These are phyloP conservation scores for Magnaporthiopsis incrustans DNA, from an alignment of 2,329 filamentous ascomycete species.

Conservation along the genomic window DNA sequence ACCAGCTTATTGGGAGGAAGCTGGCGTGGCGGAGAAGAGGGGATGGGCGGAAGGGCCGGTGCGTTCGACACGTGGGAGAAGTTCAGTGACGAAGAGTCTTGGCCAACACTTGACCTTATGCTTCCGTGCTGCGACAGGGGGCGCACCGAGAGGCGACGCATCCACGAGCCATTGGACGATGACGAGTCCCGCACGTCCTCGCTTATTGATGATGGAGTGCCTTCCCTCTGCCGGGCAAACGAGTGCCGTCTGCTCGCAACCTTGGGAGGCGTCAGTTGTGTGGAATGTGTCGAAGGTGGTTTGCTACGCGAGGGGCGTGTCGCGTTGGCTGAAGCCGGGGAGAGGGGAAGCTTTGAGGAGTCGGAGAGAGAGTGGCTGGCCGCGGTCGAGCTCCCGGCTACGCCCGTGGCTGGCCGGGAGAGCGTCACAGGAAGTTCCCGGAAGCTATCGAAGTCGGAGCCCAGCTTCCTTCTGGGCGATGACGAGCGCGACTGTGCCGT, in stretches of 20 bases:
- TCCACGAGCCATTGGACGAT: conserved; percentile 62
- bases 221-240: conserved; percentile 31
- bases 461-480: conserved; percentile 24
- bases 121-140: conserved; percentile 59
- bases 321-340: conserved; percentile 20
- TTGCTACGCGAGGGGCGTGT: conserved; percentile 17
- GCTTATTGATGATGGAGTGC: conserved; percentile 25
- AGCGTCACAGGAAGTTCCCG: conserved; percentile 19
- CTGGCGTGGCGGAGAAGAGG: conserved; percentile 30
- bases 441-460: conserved; percentile 23
- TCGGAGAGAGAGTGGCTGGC: conserved; percentile 21
- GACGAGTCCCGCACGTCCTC: conserved; percentile 47
- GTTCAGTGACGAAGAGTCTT: conserved; percentile 56
- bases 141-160: conserved; percentile 60
- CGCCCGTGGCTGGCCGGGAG: conserved; percentile 37
- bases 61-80: conserved; percentile 60
- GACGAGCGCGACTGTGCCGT: conserved; percentile 23
- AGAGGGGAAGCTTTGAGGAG: conserved; percentile 23
- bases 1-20: conserved; percentile 67
- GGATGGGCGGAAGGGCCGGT: conserved; percentile 47
- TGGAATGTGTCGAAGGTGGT: conserved; percentile 30
- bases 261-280: conserved; percentile 34
- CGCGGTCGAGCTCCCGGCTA: conserved; percentile 24
- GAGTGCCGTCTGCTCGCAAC: conserved; percentile 33
- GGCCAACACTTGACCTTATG: conserved; percentile 54